A percentile compares a stretch with the other conserved stretches of the same genome.
These are phyloP conservation scores for Skeletonema costatum DNA, from an alignment of 108 stramenopile species.

Conservation along the genomic window DNA sequence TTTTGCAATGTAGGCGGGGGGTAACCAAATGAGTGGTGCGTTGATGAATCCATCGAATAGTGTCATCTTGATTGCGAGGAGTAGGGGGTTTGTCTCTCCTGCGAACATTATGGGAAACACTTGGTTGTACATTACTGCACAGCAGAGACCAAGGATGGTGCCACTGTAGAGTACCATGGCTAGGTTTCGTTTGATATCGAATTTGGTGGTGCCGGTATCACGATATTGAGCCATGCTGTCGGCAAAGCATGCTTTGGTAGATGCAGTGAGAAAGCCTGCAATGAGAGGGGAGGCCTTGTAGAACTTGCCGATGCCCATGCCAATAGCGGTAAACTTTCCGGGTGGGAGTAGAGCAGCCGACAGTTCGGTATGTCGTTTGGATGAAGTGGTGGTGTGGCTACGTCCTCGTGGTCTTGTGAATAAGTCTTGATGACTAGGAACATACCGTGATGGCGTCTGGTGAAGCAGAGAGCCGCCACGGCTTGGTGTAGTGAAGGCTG, in stretches of 20 bases:
- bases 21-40: conserved; percentile 28
- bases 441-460: not conserved
- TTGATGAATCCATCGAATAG: conserved; percentile 22
- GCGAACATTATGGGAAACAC: not conserved
- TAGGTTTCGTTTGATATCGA: not conserved
- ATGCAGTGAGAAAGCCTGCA: conserved; percentile 7
- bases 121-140: not conserved
- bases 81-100: not conserved
- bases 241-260: conserved; percentile 1
- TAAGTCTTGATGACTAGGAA: not conserved
- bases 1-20: conserved; percentile 32
- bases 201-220: not conserved
- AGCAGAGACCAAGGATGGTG: not conserved
- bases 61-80: conserved; percentile 1
- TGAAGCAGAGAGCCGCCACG: not conserved
- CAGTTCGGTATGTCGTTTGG: not conserved
- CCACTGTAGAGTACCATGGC: not conserved
- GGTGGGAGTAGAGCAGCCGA: not conserved
- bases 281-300: conserved; percentile 15
- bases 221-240: conserved; percentile 4
- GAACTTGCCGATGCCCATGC: conserved; percentile 3
- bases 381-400: not conserved
- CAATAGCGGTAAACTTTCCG: not conserved
- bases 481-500: too few relatives aligned
- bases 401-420: not conserved